These are phyloP conservation scores for Arthrobotrys entomopaga DNA, from an alignment of 2,329 filamentous ascomycete genomes.

Conservation along the genomic window DNA sequence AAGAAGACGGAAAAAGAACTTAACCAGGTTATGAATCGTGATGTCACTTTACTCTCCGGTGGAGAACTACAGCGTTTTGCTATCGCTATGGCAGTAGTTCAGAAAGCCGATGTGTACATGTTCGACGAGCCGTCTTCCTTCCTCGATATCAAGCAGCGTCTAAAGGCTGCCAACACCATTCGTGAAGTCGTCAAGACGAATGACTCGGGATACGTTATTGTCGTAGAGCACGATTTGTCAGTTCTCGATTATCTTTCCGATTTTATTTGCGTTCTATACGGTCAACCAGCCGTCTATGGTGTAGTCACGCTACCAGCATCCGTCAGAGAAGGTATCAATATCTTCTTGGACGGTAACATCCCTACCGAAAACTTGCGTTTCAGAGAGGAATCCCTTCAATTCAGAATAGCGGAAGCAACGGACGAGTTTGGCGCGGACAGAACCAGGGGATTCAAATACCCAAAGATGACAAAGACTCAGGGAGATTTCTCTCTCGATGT, in stretches of 20 bases:
- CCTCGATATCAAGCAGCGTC: slow-evolving; percentile 98
- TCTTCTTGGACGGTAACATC: slow-evolving; percentile 97
- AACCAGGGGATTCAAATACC: slow-evolving; percentile 85
- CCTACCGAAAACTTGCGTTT: slow-evolving; percentile 98
- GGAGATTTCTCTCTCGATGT: slow-evolving; percentile 86
- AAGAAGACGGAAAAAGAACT: slow-evolving; percentile 69
- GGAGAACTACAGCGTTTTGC: slow-evolving; percentile 98
- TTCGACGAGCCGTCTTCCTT: slow-evolving; percentile 99
- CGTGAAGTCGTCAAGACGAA: slow-evolving; percentile 86
- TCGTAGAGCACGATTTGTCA: slow-evolving; percentile 98
- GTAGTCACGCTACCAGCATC: slow-evolving; percentile 95
- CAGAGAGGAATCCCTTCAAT: slow-evolving; percentile 94
- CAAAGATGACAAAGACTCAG: slow-evolving; percentile 89
- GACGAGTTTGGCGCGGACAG: slow-evolving; percentile 90
- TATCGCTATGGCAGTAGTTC: slow-evolving; percentile 93
- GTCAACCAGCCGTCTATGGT: slow-evolving; percentile 93
- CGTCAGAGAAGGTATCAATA: slow-evolving; percentile 98
- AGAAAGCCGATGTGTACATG: slow-evolving; percentile 99
- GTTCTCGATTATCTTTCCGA: slow-evolving; percentile 98
- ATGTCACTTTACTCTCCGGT: slow-evolving; percentile 89
- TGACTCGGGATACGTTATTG: slow-evolving; percentile 84
- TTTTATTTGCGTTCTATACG: slow-evolving; percentile 97
- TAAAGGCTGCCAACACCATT: slow-evolving; percentile 90
- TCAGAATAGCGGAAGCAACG: slow-evolving; percentile 87
- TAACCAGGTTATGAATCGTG: slow-evolving; percentile 88